Conservation (phyloP, 2,329 filamentous ascomycete species). For the Botrytis galanthina region DNA sequence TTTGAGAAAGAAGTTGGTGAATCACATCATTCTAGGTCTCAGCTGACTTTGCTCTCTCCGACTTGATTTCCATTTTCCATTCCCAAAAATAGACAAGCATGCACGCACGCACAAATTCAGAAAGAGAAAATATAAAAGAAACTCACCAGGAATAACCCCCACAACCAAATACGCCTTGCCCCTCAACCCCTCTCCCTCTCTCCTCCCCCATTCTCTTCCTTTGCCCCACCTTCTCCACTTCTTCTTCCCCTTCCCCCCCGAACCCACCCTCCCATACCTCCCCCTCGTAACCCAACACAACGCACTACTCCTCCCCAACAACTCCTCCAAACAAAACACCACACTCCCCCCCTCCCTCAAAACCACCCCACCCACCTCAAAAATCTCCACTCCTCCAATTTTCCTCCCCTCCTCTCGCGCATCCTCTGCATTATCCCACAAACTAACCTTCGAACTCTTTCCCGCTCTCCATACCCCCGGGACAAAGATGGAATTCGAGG, state of each 20-base stretch:
- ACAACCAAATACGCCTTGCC: slow-evolving; percentile 13
- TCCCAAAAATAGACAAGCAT: background rate
- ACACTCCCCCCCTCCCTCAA: background rate
- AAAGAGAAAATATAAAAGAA: background rate
- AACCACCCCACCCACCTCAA: background rate
- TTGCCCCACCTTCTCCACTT: rapidly evolving
- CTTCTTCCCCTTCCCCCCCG: background rate
- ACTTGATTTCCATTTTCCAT: background rate
- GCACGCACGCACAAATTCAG: rapidly evolving
- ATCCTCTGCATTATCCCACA: background rate
- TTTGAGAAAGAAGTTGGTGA: no score
- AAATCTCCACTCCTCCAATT: background rate
- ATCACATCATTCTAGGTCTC: no score
- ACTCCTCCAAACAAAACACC: slow-evolving; percentile 6
- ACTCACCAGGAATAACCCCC: slow-evolving; percentile 15
- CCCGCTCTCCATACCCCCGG: background rate
- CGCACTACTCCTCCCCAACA: background rate
- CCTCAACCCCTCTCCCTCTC: background rate
- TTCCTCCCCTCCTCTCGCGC: background rate
- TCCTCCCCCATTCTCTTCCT: no score
- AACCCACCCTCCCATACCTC: background rate
- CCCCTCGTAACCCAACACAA: background rate
- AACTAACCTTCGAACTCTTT: background rate
- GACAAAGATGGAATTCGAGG: background rate
- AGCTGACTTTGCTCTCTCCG: no score